Evolutionary conservation across 805 yeast species (phyloP), one percentile per base, ranked within the genome.

Genomic region (Candida nonsorbophila): DNA sequence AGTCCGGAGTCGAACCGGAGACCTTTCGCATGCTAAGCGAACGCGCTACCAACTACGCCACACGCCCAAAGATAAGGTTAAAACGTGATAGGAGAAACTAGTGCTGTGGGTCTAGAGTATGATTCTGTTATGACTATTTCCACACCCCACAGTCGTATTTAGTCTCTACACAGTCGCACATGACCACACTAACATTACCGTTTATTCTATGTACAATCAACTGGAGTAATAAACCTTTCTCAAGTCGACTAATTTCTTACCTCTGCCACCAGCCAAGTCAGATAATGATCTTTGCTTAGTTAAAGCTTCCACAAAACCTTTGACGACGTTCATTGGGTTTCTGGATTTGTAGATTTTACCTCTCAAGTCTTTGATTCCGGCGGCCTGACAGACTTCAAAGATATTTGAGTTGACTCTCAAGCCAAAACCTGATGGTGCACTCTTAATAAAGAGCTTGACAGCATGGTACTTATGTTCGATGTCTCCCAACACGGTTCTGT

Each of bases 391-490:
- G 34, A 92, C 77, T 62, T 87, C 96, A 47, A 80, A 86, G 40
- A 92, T 79, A 55, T 81, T 76, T 42, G 84, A 94, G 61, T 88
- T 88, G 25, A 87, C 95, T 46, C 97, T 73, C 36, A 92, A 70
- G 13, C 98, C 98, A 40, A 82, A 82, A 47, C 97, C 97, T 1
- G 95, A 80, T 14, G 95, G 92, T 1, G 95, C 88, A 3, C 94
- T 76, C 52, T 87, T 76, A 47, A 92, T 64, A 43, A 79, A 75
- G 43, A 92, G 70, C 44, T 81, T 74, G 31, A 87, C 88, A 21
- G 96, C 94, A 48, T 88, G 96, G 59, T 65, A 85, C 53, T 86
- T 85, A 61, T 79, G 70, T 45, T 82, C 83, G 32, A 90, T 69
- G 37, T 82, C 80, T 29, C 95, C 95, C 47, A 77, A 75, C 30